phyloP scores from a whole-genome alignment of 176 grass and related monocot genomes.

The Cenchrus americanus region DNA sequence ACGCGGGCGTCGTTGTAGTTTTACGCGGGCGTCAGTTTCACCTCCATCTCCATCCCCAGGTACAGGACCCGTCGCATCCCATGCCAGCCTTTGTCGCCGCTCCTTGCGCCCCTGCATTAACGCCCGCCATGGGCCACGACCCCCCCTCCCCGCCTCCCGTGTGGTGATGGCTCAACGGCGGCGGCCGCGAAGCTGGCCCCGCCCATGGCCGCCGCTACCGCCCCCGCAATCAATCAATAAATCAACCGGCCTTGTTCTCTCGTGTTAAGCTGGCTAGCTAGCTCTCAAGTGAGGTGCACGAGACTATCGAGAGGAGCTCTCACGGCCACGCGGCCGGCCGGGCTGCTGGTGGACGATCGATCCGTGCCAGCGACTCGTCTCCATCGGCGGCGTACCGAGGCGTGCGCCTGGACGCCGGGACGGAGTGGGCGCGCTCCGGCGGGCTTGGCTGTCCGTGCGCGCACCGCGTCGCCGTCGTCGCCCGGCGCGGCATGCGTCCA shows the following conservation, averaged over 20 bases:
- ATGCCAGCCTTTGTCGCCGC: conserved; percentile 32
- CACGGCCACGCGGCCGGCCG: neutral
- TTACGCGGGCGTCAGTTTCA: conserved; percentile 10
- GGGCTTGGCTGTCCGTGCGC: conserved; percentile 9
- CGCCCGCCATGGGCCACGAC: neutral
- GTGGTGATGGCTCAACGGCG: conserved; percentile 33
- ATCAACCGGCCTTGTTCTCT: too few relatives aligned
- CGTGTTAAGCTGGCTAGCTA: neutral
- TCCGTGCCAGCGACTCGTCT: neutral
- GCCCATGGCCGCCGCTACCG: neutral
- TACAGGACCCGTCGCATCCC: conserved; percentile 29
- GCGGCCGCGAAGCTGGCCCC: neutral
- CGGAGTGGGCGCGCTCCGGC: conserved; percentile 20
- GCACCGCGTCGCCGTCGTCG: conserved; percentile 39
- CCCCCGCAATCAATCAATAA: neutral
- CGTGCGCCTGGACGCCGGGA: neutral
- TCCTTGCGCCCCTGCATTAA: conserved; percentile 36
- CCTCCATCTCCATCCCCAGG: neutral
- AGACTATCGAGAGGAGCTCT: neutral
- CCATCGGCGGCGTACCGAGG: neutral
- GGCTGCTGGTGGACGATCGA: neutral
- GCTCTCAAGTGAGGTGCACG: too few relatives aligned
- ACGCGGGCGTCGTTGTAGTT: too few relatives aligned
- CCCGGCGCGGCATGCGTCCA: conserved; percentile 37
- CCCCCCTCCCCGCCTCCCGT: neutral